phyloP scores from a whole-genome alignment of 305 asterid species.

The Coffea humblotiana region DNA sequence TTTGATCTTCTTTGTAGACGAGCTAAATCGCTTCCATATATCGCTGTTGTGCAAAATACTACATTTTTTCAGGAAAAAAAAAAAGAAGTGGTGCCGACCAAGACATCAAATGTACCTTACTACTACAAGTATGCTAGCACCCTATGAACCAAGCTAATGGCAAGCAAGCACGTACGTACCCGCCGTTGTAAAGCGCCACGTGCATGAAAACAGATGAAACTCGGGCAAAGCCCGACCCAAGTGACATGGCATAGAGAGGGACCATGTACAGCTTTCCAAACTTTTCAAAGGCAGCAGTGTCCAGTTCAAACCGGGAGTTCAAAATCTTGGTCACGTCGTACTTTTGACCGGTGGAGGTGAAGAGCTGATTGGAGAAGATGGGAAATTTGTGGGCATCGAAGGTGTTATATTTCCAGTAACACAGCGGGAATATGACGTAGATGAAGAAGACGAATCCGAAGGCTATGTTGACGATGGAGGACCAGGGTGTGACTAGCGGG shows the following conservation, averaged over 20 bases:
- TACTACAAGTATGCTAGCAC: not conserved
- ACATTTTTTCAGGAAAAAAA: constrained; percentile 11
- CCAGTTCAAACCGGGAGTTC: constrained; percentile 81
- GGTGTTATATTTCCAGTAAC: constrained; percentile 94
- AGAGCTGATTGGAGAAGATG: constrained; percentile 78
- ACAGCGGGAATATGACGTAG: constrained; percentile 81
- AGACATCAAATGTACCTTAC: not conserved
- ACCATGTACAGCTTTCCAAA: constrained; percentile 94
- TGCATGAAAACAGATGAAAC: constrained; percentile 93
- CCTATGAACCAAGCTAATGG: too few species aligned
- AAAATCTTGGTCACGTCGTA: constrained; percentile 78
- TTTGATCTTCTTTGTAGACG: constrained; percentile 67
- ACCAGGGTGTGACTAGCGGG: constrained; percentile 87
- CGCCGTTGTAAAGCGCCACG: constrained; percentile 86
- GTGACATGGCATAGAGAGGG: constrained; percentile 92
- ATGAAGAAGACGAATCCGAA: constrained; percentile 85
- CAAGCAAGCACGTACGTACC: constrained; percentile 33
- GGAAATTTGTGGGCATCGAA: constrained; percentile 89
- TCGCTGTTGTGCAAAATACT: constrained; percentile 37
- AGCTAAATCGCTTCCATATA: constrained; percentile 84
- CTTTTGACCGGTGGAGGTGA: constrained; percentile 64
- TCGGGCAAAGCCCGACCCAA: constrained; percentile 93
- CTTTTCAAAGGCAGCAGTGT: constrained; percentile 61
- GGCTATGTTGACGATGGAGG: constrained; percentile 77
- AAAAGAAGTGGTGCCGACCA: not conserved